Base-by-base conservation (phyloP, 73 alveolate genomes). In the Paramecium tetraurelia region DNA sequence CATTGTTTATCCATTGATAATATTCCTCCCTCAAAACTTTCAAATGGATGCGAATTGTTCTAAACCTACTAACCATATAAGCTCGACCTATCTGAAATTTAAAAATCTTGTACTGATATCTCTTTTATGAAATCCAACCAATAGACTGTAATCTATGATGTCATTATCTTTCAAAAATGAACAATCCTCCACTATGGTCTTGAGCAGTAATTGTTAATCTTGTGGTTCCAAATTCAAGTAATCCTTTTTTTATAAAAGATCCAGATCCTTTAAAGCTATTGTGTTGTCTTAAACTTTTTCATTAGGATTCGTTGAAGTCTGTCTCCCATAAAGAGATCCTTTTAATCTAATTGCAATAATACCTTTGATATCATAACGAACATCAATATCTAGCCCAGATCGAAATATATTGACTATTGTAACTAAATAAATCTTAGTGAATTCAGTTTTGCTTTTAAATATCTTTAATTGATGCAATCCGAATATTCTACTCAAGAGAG, bases 221-320 rank as follows among this genome's bases (percentile, higher is more conserved):
- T 38, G n/a, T 11, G 50, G 84, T 24, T 63, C 84, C 14, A 63
- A 63, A 63, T 63, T 63, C 24, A 63, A 87, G n/a, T 93, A 86
- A 53, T 94, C 89, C 76, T 92, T 92, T 57, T 24, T 63, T 27
- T 46, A 63, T 41, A 92, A 93, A 38, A 98, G 95, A 85, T 98
- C 99, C 41, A 95, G 75, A 90, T 98, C 99, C 92, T 98, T 98
- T 21, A 94, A 76, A 36, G 99, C 98, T 36, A 97, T 93, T 50
- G 94, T 95, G 36, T 94, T 87, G 71, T 96, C 97, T 80, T 31
- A 24, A 18, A 5, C 18, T 2, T n/a, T 0, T 46, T 94, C 76
- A 77, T 97, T 97, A 5, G 24, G 11, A 22, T 44, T 63, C 1
- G 24, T 63, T 63, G 27, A 63, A 5, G 99, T 95, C 14, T 72